Conservation (phyloP, 805 yeast genomes). For the Metschnikowia shivogae region DNA sequence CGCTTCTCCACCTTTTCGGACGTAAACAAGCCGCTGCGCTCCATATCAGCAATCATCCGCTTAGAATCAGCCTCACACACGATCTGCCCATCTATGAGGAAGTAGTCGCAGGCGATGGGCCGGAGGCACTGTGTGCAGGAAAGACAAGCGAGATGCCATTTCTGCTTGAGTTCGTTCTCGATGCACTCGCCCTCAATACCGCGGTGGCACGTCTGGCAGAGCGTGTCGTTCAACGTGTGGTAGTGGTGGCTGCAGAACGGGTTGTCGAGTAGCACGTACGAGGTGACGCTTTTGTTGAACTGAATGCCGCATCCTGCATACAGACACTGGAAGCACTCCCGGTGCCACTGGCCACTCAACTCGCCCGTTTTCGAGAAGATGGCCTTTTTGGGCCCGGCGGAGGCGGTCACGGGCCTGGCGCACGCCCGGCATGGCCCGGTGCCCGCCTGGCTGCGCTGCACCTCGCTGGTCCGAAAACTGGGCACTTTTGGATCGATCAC, state of each 20-base stretch:
- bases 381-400: slow-evolving; percentile 46
- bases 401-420: slow-evolving; percentile 43
- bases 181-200: slow-evolving; percentile 92
- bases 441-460: slow-evolving; percentile 46
- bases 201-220: slow-evolving; percentile 63
- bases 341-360: slow-evolving; percentile 90
- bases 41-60: slow-evolving; percentile 22
- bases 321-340: slow-evolving; percentile 75
- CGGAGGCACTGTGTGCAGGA: slow-evolving; percentile 58
- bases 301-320: slow-evolving; percentile 46
- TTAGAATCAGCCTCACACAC: slow-evolving; percentile 49
- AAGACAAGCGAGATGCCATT: slow-evolving; percentile 76
- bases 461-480: slow-evolving; percentile 11
- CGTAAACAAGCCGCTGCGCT: slow-evolving; percentile 14
- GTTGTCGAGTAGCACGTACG: slow-evolving; percentile 71
- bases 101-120: slow-evolving; percentile 50
- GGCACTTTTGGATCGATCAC: slow-evolving; percentile 14
- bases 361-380: slow-evolving; percentile 85
- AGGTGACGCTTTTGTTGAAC: slow-evolving; percentile 58
- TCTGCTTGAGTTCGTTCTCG: slow-evolving; percentile 64
- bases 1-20: slow-evolving; percentile 40
- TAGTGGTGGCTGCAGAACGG: slow-evolving; percentile 82
- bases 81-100: slow-evolving; percentile 45
- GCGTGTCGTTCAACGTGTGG: slow-evolving; percentile 70
- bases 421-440: slow-evolving; percentile 83